These are phyloP conservation scores for Emmonsia crescens DNA, from an alignment of 2,329 filamentous ascomycete genomes.

Conservation along the genomic window DNA sequence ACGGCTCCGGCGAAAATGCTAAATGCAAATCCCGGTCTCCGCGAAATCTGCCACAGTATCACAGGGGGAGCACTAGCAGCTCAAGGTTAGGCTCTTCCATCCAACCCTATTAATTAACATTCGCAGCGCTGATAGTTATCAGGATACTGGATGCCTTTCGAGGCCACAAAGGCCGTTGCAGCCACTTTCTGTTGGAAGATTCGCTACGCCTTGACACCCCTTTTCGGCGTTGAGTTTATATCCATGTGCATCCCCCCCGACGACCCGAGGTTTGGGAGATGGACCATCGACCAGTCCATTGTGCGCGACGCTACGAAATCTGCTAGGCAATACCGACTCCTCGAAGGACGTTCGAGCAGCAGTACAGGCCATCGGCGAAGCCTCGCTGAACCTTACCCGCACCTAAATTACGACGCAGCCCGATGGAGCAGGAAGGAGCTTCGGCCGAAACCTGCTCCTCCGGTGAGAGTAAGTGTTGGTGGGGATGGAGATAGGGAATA, in stretches of 20 bases:
- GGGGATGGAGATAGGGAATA: neutral
- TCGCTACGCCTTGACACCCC: constrained; percentile 71
- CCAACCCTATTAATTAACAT: constrained; percentile 2
- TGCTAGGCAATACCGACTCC: constrained; percentile 14
- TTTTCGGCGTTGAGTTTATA: constrained; percentile 80
- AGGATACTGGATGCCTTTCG: constrained; percentile 97
- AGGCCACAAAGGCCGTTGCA: constrained; percentile 75
- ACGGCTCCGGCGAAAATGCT: constrained; percentile 81
- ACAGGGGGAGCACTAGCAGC: constrained; percentile 83
- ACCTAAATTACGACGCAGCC: neutral
- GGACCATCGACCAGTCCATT: constrained; percentile 15
- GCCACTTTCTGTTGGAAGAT: constrained; percentile 82
- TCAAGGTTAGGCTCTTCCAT: constrained; percentile 54
- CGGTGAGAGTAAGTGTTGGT: neutral
- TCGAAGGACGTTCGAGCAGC: constrained; percentile 1
- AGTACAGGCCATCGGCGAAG: neutral
- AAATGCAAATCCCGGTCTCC: constrained; percentile 65
- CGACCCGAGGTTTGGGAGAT: constrained; percentile 34
- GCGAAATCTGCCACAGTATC: constrained; percentile 86
- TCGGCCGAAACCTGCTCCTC: neutral
- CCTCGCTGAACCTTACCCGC: neutral
- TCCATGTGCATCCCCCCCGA: constrained; percentile 55
- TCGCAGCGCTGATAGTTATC: constrained; percentile 10
- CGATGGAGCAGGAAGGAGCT: constrained; percentile 1
- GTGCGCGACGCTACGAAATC: constrained; percentile 16